phyloP scores from a whole-genome alignment of 2,329 filamentous ascomycete genomes.

The Aspergillus sp. region DNA sequence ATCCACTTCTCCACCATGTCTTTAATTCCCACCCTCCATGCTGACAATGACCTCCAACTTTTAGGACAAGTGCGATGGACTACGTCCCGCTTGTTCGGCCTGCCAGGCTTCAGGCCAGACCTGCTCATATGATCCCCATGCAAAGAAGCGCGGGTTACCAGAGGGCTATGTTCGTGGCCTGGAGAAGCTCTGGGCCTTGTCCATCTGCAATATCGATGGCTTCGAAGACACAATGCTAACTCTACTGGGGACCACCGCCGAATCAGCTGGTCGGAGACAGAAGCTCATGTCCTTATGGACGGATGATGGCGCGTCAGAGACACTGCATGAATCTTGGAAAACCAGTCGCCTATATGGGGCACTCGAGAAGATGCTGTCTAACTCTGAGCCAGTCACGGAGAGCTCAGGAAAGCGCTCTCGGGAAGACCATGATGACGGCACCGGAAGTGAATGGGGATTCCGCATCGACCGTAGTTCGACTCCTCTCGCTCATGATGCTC shows the following conservation, averaged over 20 bases:
- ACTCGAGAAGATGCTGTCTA: slow-evolving; percentile 46
- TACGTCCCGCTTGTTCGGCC: slow-evolving; percentile 46
- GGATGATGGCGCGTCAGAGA: slow-evolving; percentile 45
- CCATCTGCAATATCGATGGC: slow-evolving; percentile 47
- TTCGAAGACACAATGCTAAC: slow-evolving; percentile 46
- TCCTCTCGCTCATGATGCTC: slow-evolving; percentile 31
- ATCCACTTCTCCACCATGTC: neutral
- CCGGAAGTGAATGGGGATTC: slow-evolving; percentile 33
- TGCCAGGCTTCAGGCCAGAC: slow-evolving; percentile 43
- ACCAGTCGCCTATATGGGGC: slow-evolving; percentile 42
- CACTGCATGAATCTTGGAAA: slow-evolving; percentile 48
- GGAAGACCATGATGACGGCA: slow-evolving; percentile 30
- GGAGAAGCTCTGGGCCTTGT: slow-evolving; percentile 50
- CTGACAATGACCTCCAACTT: neutral
- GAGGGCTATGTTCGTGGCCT: slow-evolving; percentile 51
- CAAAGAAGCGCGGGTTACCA: slow-evolving; percentile 49
- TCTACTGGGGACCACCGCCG: slow-evolving; percentile 40
- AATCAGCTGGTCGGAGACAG: slow-evolving; percentile 34
- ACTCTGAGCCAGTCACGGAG: slow-evolving; percentile 28
- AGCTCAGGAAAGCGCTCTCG: slow-evolving; percentile 38
- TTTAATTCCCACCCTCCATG: neutral
- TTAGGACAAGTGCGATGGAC: slow-evolving; percentile 48
- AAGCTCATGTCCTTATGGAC: slow-evolving; percentile 43
- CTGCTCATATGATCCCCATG: slow-evolving; percentile 48
- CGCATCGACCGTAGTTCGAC: slow-evolving; percentile 33